Percentiles rank a stretch among this genome's conserved stretches.
Evolutionary conservation across 1,139 yeast species (phyloP).

Genomic region (Blastobotrys arbuscula): DNA sequence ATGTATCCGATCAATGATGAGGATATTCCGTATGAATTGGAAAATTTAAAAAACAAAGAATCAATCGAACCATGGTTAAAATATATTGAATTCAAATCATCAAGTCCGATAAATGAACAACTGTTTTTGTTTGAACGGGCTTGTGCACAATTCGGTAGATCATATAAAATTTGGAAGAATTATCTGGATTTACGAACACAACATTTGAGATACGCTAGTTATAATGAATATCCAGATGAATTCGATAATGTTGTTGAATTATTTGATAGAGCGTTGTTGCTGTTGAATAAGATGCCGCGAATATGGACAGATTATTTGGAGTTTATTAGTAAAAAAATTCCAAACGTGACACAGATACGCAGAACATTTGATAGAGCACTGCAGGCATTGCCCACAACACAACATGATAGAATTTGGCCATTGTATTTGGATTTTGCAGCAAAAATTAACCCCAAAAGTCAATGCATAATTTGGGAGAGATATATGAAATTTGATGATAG

Average conservation of each 20-base stretch:
- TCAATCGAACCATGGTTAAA: slow-evolving; percentile 48
- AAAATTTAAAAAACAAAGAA: slow-evolving; percentile 42
- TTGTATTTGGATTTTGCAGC: slow-evolving; percentile 50
- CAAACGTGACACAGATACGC: slow-evolving; percentile 43
- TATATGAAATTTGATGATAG: slow-evolving; percentile 40
- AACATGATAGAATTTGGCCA: slow-evolving; percentile 61
- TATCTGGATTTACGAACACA: slow-evolving; percentile 44
- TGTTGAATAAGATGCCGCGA: slow-evolving; percentile 43
- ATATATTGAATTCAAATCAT: slow-evolving; percentile 42
- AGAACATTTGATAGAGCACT: slow-evolving; percentile 50
- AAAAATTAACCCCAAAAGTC: slow-evolving; percentile 41
- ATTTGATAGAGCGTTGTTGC: slow-evolving; percentile 46
- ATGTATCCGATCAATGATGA: slow-evolving; percentile 19
- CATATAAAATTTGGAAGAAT: slow-evolving; percentile 52
- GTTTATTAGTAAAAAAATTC: slow-evolving; percentile 38
- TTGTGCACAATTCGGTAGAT: slow-evolving; percentile 42
- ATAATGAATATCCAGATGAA: slow-evolving; percentile 25
- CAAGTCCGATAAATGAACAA: slow-evolving; percentile 33
- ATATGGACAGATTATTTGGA: slow-evolving; percentile 55
- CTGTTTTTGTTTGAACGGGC: slow-evolving; percentile 53
- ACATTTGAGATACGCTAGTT: slow-evolving; percentile 29
- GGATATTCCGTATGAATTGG: slow-evolving; percentile 45
- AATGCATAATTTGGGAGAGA: slow-evolving; percentile 41
- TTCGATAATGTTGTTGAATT: slow-evolving; percentile 37
- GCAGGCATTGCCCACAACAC: slow-evolving; percentile 43